Evolutionary conservation across 2,329 filamentous ascomycete species (phyloP).

Genomic region (Aspergillus puulaauensis): DNA sequence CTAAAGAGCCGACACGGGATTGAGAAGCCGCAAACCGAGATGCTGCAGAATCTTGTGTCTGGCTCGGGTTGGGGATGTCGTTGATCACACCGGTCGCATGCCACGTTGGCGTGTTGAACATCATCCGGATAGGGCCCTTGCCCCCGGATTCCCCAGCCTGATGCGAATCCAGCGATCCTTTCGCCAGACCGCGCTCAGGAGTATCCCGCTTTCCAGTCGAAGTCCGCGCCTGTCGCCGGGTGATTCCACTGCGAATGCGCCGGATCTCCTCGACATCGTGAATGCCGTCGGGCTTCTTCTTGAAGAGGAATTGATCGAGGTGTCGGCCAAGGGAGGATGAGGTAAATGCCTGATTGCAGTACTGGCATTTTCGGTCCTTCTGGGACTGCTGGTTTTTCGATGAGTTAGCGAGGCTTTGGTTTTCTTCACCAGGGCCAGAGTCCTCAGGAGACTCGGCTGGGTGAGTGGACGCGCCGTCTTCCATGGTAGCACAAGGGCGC

Average conservation of each 20-base stretch:
- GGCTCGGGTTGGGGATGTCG: slow-evolving; percentile 60
- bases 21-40: slow-evolving; percentile 33
- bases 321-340: slow-evolving; percentile 91
- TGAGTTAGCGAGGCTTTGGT: slow-evolving; percentile 27
- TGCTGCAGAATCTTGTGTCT: slow-evolving; percentile 37
- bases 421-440: slow-evolving; percentile 39
- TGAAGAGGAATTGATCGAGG: slow-evolving; percentile 89
- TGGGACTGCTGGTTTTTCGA: slow-evolving; percentile 49
- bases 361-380: slow-evolving; percentile 88
- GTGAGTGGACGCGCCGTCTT: slow-evolving; percentile 22
- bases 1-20: slow-evolving; percentile 30
- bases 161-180: slow-evolving; percentile 34
- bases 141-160: slow-evolving; percentile 35
- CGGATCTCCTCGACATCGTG: slow-evolving; percentile 89
- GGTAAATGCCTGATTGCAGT: slow-evolving; percentile 85
- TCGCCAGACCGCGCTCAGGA: slow-evolving; percentile 58
- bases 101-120: slow-evolving; percentile 68
- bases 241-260: slow-evolving; percentile 80
- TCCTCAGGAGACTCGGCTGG: slow-evolving; percentile 39
- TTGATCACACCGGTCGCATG: slow-evolving; percentile 77
- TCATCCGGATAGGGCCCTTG: slow-evolving; percentile 43
- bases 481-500: slow-evolving; percentile 23
- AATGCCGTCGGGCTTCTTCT: slow-evolving; percentile 89
- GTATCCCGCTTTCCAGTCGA: slow-evolving; percentile 60
- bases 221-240: slow-evolving; percentile 74